Conservation (phyloP, 1,139 yeast genomes). For the Hanseniaspora uvarum region DNA sequence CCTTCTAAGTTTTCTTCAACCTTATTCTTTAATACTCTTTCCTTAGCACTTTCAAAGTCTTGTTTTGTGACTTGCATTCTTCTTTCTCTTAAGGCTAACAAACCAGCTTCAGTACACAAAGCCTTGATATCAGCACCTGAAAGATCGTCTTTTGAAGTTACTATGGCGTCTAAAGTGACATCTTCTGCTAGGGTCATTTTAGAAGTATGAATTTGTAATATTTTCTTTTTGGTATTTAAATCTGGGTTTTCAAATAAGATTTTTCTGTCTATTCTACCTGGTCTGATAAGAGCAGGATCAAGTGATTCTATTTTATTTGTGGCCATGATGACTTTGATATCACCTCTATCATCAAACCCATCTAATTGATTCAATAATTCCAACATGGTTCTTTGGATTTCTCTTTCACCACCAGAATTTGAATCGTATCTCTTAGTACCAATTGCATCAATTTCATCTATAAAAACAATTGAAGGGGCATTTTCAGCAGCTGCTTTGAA, state of each 20-base stretch:
- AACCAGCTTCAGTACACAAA: constrained; percentile 95
- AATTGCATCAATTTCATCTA: constrained; percentile 97
- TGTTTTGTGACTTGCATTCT: constrained; percentile 96
- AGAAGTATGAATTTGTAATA: constrained; percentile 83
- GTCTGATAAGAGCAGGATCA: constrained; percentile 96
- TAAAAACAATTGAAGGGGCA: constrained; percentile 95
- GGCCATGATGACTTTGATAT: constrained; percentile 97
- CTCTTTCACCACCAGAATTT: constrained; percentile 93
- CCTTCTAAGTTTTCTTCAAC: constrained; percentile 96
- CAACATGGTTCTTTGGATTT: constrained; percentile 96
- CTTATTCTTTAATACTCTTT: constrained; percentile 93
- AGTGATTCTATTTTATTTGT: constrained; percentile 90
- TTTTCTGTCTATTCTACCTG: constrained; percentile 97
- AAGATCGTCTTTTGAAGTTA: constrained; percentile 83
- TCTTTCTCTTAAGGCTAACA: constrained; percentile 90
- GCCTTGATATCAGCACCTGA: constrained; percentile 99
- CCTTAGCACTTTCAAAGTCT: constrained; percentile 90
- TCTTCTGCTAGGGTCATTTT: constrained; percentile 87
- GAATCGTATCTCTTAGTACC: constrained; percentile 97
- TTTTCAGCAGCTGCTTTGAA: constrained; percentile 95
- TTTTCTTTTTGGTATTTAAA: constrained; percentile 83
- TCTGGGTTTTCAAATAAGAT: constrained; percentile 95
- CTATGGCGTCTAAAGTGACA: constrained; percentile 81
- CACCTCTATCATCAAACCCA: constrained; percentile 97
- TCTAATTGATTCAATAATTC: constrained; percentile 92